phyloP scores from a whole-genome alignment of 1,139 yeast species.

The Diutina neorugosa region DNA sequence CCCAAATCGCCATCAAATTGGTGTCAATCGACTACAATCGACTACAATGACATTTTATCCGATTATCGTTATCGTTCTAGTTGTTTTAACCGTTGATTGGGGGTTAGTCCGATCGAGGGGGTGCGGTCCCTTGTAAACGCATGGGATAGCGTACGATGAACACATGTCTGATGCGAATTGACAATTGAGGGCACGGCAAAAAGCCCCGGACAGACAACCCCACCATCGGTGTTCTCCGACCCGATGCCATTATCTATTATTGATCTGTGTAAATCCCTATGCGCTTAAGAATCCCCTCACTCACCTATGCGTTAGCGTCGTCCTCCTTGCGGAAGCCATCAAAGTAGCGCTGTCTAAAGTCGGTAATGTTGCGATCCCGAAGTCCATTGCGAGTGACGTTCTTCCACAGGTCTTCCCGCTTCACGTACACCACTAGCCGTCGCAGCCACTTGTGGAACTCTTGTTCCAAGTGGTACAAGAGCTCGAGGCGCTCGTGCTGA shows the following conservation, averaged over 20 bases:
- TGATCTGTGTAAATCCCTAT: not conserved
- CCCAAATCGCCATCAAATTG: too few relatives aligned
- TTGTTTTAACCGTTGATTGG: too few relatives aligned
- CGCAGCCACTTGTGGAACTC: conserved; percentile 91
- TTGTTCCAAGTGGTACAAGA: conserved; percentile 70
- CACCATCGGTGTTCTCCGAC: not conserved
- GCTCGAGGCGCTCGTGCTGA: conserved; percentile 58
- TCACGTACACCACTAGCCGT: conserved; percentile 67
- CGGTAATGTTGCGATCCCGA: conserved; percentile 29
- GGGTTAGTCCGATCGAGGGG: too few relatives aligned
- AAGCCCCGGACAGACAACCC: too few relatives aligned
- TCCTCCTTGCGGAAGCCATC: conserved; percentile 10
- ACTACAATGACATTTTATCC: too few relatives aligned
- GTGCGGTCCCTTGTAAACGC: not conserved
- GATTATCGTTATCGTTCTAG: not conserved
- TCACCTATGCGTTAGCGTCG: too few relatives aligned
- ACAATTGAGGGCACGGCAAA: too few relatives aligned
- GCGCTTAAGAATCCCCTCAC: not conserved
- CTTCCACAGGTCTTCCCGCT: conserved; percentile 42
- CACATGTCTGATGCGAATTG: not conserved
- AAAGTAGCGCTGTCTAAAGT: conserved; percentile 76
- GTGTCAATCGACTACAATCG: too few relatives aligned
- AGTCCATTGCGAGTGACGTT: conserved; percentile 46
- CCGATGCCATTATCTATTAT: not conserved
- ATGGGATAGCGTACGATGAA: not conserved